Evolutionary conservation across 805 yeast species (phyloP), one percentile per base, ranked within the genome.

Genomic region (Scheffersomyces amazonensis): DNA sequence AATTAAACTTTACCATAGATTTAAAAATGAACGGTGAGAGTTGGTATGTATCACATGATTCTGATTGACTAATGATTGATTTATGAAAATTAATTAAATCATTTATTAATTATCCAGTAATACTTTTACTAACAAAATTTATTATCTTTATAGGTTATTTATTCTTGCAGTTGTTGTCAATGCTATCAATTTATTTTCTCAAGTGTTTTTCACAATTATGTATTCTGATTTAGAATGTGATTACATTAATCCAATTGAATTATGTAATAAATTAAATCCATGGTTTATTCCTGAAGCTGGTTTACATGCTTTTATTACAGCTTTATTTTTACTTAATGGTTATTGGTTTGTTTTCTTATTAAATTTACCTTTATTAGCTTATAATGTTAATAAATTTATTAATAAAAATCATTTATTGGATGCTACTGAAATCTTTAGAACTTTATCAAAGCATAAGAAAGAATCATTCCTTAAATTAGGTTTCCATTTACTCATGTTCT

Each of bases 351-450:
- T 88, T 16, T 83, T 91, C 63, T 66, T 90, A 54, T 62, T 93
- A 57, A 87, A 87, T 64, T 67, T 81, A 48, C 97, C 98, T 33
- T 71, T 93, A 46, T 66, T 87, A 38, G 93, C 89, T 20, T 93
- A 74, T 74, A 93, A 93, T 61, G 80, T 71, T 42, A 83, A 84
- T 71, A 87, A 87, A 64, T 78, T 87, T 56, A 66, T 82, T 62
- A 79, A 78, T 53, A 88, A 87, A 65, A 81, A 82, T 60, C 90
- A 91, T 60, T 70, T 87, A 47, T 80, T 90, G 62, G 99, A 93
- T 64, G 98, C 98, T 42, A 91, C 99, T 31, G 97, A 91, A 65
- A 93, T 91, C 55, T 93, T 93, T 70, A 80, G 98, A 72, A 90
- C 97, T 30, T 77, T 91, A 57, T 78, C 87, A 53, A 87, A 84